A percentile compares a stretch with the other conserved stretches of the same genome.
phyloP scores from a whole-genome alignment of 2,329 filamentous ascomycete species.

The Fusarium compactum region DNA sequence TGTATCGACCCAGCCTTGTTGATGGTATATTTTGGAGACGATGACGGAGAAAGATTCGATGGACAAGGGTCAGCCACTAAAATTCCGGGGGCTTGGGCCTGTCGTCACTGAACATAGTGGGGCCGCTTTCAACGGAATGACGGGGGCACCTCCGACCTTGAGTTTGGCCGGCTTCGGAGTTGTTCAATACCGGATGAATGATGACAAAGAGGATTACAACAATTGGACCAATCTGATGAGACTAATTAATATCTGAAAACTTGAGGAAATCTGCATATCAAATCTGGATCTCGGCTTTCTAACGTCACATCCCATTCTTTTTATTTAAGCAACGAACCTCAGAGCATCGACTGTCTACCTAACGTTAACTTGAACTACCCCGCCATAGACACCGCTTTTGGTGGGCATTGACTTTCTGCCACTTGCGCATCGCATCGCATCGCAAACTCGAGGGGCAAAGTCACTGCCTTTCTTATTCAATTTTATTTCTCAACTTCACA shows the following conservation, averaged over 20 bases:
- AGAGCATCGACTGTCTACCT: background rate
- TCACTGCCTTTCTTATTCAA: background rate
- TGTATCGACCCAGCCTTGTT: constrained; percentile 13
- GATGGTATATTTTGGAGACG: constrained; percentile 3
- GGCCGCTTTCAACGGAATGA: constrained; percentile 19
- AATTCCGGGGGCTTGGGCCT: constrained; percentile 22
- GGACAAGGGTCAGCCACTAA: constrained; percentile 30
- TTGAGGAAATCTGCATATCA: background rate
- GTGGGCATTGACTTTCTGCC: constrained; percentile 42
- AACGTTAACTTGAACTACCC: constrained; percentile 28
- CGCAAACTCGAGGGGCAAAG: constrained; percentile 22
- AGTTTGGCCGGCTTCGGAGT: constrained; percentile 46
- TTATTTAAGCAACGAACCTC: background rate
- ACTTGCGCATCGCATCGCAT: constrained; percentile 17
- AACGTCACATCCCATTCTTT: background rate
- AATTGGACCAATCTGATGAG: constrained; percentile 43
- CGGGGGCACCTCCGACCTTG: constrained; percentile 17
- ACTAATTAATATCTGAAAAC: constrained; percentile 14
- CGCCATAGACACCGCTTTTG: constrained; percentile 47
- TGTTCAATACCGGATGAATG: constrained; percentile 10
- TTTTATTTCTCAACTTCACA: background rate
- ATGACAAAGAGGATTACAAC: constrained; percentile 43
- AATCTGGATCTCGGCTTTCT: background rate
- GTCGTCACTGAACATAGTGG: constrained; percentile 44
- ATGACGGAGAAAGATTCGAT: constrained; percentile 26